These are phyloP conservation scores for Brasenia schreberi DNA, from an alignment of 164 flowering plant species.

Conservation along the genomic window DNA sequence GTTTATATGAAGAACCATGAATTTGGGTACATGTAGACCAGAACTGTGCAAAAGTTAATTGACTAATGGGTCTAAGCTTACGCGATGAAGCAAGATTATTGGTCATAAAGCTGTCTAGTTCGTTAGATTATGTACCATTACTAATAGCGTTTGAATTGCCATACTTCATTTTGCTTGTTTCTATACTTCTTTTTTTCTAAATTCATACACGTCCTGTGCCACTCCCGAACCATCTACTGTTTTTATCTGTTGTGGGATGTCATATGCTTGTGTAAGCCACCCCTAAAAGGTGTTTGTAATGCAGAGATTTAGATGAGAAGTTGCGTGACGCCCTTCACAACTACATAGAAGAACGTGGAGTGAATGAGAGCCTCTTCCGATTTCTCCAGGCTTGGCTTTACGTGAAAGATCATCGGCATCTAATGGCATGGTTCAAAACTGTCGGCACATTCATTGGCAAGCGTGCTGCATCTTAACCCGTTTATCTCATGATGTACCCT, in stretches of 20 bases:
- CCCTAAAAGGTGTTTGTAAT: constrained; percentile 1
- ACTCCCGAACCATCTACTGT: background rate
- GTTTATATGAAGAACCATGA: no score
- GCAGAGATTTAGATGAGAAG: constrained; percentile 60
- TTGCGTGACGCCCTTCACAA: constrained; percentile 54
- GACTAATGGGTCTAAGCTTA: no score
- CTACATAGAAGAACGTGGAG: constrained; percentile 74
- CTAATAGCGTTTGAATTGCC: no score
- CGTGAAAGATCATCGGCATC: constrained; percentile 79
- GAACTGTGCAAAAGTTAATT: no score
- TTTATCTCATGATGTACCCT: no score
- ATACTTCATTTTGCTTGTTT: no score
- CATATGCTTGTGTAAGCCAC: background rate
- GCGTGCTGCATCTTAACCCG: constrained; percentile 12
- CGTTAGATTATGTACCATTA: no score
- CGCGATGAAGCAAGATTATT: no score
- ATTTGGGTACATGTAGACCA: no score
- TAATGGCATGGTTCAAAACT: constrained; percentile 69
- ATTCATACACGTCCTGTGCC: no score
- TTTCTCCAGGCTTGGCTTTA: constrained; percentile 98
- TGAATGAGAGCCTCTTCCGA: constrained; percentile 64
- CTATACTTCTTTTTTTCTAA: no score
- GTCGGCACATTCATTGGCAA: constrained; percentile 45
- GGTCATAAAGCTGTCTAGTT: no score
- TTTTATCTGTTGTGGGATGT: background rate